Evolutionary conservation across 306 rosid genomes (phyloP).

Genomic region (Trifolium repens): DNA sequence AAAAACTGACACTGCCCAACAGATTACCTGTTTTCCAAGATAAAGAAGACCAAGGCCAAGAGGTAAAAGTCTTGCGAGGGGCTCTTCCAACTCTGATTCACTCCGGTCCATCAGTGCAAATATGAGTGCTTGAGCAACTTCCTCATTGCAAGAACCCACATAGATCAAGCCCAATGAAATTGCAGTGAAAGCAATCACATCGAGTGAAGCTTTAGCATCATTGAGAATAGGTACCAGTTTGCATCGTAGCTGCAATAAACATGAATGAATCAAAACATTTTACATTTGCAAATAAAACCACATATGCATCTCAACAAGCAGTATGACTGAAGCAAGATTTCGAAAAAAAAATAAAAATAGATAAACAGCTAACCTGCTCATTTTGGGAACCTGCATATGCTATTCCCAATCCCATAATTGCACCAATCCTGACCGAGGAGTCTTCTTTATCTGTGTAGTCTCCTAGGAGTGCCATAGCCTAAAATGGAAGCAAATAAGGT

Average conservation of each 20-base stretch:
- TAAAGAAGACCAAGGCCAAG: conserved; percentile 95
- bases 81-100: conserved; percentile 88
- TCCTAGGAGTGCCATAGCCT: conserved; percentile 84
- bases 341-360: too few species aligned
- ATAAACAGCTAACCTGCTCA: conserved; percentile 60
- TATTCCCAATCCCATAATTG: conserved; percentile 96
- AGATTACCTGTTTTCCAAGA: conserved; percentile 91
- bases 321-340: background rate
- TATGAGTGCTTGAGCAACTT: conserved; percentile 92
- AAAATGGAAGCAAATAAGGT: conserved; percentile 42
- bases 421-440: conserved; percentile 80
- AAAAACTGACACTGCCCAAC: conserved; percentile 9
- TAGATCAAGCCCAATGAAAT: conserved; percentile 91
- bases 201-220: conserved; percentile 89
- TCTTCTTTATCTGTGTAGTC: conserved; percentile 88
- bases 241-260: conserved; percentile 62
- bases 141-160: conserved; percentile 97
- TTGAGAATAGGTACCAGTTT: conserved; percentile 74
- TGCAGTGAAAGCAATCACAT: conserved; percentile 87
- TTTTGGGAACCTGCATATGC: conserved; percentile 94
- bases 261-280: background rate
- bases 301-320: background rate
- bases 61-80: conserved; percentile 86
- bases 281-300: conserved; percentile 6
- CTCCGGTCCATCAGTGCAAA: conserved; percentile 91